These are phyloP conservation scores for Carex parvula DNA, from an alignment of 176 grass and related monocot species.

Conservation along the genomic window DNA sequence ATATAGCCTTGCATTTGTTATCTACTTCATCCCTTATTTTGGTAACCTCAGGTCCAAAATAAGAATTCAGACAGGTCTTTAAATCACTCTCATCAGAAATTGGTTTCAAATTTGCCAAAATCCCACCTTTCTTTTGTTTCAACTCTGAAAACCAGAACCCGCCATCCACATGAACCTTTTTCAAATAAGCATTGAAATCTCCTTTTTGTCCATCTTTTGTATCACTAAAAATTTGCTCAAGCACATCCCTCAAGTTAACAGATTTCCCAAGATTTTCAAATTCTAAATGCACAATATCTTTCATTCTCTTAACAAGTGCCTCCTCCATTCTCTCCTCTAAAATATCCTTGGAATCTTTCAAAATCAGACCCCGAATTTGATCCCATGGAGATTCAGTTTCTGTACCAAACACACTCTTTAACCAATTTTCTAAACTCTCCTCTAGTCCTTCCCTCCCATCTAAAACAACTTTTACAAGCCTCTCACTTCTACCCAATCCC, in stretches of 20 bases:
- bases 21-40: slow-evolving; percentile 78
- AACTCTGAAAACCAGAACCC: slow-evolving; percentile 89
- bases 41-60: slow-evolving; percentile 81
- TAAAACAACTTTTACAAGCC: slow-evolving; percentile 53
- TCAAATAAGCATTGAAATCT: slow-evolving; percentile 56
- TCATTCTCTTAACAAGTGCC: slow-evolving; percentile 75
- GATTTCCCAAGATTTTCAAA: slow-evolving; percentile 52
- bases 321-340: slow-evolving; percentile 86
- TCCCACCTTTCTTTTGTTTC: slow-evolving; percentile 76
- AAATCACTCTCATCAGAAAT: slow-evolving; percentile 90
- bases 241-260: slow-evolving; percentile 58
- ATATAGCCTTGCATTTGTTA: slow-evolving; percentile 82
- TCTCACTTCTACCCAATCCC: slow-evolving; percentile 57
- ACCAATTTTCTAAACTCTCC: slow-evolving; percentile 81
- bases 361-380: slow-evolving; percentile 71
- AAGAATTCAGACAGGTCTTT: slow-evolving; percentile 57
- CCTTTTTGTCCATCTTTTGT: slow-evolving; percentile 36
- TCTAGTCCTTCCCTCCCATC: slow-evolving; percentile 69
- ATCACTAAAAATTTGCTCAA: slow-evolving; percentile 41
- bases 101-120: slow-evolving; percentile 74
- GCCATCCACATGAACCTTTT: slow-evolving; percentile 47
- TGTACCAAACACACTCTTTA: slow-evolving; percentile 82
- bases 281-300: slow-evolving; percentile 70
- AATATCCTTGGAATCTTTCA: slow-evolving; percentile 85
- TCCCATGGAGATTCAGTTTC: slow-evolving; percentile 95